Base-by-base conservation (phyloP, 495 filamentous ascomycete genomes). In the Penicillium lagena region DNA sequence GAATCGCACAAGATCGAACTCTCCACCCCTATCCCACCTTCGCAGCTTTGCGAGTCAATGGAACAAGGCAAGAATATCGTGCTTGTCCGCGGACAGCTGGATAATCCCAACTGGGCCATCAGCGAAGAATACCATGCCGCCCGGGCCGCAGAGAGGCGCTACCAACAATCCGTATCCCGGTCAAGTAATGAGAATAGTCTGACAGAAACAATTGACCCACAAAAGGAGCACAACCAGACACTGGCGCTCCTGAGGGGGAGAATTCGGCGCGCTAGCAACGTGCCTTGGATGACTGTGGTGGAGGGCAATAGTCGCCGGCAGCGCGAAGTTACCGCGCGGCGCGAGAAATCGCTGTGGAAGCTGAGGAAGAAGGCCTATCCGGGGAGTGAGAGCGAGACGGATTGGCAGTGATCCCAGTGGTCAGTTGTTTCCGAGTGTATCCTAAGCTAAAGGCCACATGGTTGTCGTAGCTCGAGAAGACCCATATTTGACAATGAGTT, bases 41-140 rank as follows among this genome's bases (percentile, higher is more conserved):
- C 58, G 3, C 44, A 38, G 12, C 52, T 76, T 27, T 47, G 52
- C n/a, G 50, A 52, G 7, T 47, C 60, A 3, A 43, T 75, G 7
- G 54, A 67, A 22, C 37, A 67, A 29, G 63, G 63, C 0, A 58
- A 68, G 14, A 42, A 55, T 7, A 57, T 81, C 6, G 62, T 81
- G 31, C 62, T 82, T 1, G 75, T 80, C 8, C 64, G 76, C 22
- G 78, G 78, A 1, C 63, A 66, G 27, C 42, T 79, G 10, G 77
- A 77, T 52, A 73, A 64, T 33, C 75, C 75, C 2, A 71, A 71
- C 29, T 77, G 73, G 74, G 71, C 71, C 17, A 52, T 71, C 36
- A 69, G 63, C 37, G 69, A 74, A 43, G 69, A 72, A 42, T 72
- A 71, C 44, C 45, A 71, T 32, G 59, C 63, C 11, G 68, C 68